Base-by-base conservation (phyloP, 1,284 basidiomycete genomes). In the Irpex sp. region DNA sequence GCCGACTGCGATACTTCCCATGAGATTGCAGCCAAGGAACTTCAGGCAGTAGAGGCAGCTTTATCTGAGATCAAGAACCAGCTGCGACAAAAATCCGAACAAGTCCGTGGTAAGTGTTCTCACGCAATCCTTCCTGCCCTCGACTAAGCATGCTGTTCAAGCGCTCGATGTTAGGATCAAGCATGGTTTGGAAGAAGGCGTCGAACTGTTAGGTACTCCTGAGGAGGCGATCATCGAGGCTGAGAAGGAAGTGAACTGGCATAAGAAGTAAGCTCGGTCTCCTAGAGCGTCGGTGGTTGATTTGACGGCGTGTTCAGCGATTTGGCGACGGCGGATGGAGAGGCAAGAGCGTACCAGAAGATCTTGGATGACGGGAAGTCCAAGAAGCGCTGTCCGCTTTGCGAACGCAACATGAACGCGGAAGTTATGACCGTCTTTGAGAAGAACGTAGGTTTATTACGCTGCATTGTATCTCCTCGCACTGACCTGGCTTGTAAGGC, bases 321-420 rank as follows among this genome's bases (percentile, higher is more conserved):
- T 11, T 65, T 73, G 35, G 74, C 69, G 33, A 65, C 62, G 68
- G 69, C 68, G 6, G 69, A 76, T 26, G 85, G 83, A 4, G 76
- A 79, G 19, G 77, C 77, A 21, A 71, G 81, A 5, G 85, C 93
- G 35, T 95, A 89, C 70, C 78, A 90, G 61, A 76, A 77, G 1
- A 75, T 96, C 26, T 79, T 94, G 8, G 77, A 79, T 21, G 75
- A 78, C 0, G 92, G 89, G 17, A 85, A 85, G 71, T 76, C 79
- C 37, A 83, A 87, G 66, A 87, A 91, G 67, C 78, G 81, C 2
- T 98, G 96, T 69, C 79, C 85, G 19, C 87, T 88, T 3, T 98
- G 96, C 72, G 85, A 87, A 66, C 85, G 95, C 4, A 79, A 78
- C 33, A 79, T 98, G 70, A 78, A 84, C 17, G 80, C 83, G 36